Percentiles rank a stretch among this genome's conserved stretches.
Evolutionary conservation across 2,329 filamentous ascomycete genomes (phyloP).

Genomic region (Ceratocystis huliohia): DNA sequence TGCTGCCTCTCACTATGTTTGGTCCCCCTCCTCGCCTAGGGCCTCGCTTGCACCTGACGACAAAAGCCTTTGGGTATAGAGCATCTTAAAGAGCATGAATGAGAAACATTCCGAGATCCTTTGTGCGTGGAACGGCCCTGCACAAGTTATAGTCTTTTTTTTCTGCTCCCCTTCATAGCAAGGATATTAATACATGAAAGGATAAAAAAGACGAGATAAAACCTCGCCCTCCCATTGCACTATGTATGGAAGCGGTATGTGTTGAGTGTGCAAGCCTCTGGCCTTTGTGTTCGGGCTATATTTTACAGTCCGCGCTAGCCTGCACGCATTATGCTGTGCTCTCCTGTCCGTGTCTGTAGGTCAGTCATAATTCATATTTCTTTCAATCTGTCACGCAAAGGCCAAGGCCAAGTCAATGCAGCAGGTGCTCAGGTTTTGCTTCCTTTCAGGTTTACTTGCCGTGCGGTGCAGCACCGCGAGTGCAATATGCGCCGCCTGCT

Average conservation of each 20-base stretch:
- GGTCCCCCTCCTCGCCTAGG: not conserved
- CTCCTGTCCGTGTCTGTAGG: not conserved
- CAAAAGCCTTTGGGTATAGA: not conserved
- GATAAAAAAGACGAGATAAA: too few species aligned
- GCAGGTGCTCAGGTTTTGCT: not conserved
- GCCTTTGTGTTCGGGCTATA: too few species aligned
- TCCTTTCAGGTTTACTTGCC: not conserved
- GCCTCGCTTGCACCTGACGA: not conserved
- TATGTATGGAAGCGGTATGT: too few species aligned
- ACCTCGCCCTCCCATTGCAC: too few species aligned
- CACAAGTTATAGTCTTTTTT: not conserved
- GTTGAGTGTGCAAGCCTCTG: too few species aligned
- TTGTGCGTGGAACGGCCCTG: not conserved
- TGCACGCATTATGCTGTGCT: not conserved
- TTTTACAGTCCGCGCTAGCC: too few species aligned
- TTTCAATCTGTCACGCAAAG: constrained; percentile 1
- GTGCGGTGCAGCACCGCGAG: too few species aligned
- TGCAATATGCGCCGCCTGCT: not conserved
- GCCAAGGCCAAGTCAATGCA: not conserved
- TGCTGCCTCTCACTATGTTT: not conserved
- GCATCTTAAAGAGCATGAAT: not conserved
- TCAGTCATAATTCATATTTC: constrained; percentile 3
- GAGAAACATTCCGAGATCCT: not conserved
- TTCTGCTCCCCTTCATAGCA: not conserved
- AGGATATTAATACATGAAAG: too few species aligned